Base-by-base conservation (phyloP, 371 early-diverging fungal genomes). In the Mucor irregularis region DNA sequence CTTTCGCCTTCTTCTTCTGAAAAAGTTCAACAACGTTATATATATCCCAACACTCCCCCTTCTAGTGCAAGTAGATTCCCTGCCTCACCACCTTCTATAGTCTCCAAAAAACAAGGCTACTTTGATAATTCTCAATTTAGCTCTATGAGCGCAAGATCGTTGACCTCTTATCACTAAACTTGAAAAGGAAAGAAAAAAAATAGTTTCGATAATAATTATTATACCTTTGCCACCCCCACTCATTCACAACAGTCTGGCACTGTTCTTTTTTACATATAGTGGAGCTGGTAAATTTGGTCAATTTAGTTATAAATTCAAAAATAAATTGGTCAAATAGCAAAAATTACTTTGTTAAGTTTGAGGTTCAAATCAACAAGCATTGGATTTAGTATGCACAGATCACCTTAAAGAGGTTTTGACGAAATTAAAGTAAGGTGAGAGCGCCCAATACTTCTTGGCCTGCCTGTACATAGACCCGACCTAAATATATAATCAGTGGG, bases 21-120 rank as follows among this genome's bases (percentile, higher is more conserved):
- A 39, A 38, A 51, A 51, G 26, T 24, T 17, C 39, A 39, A 38
- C 38, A 51, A 38, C 25, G 40, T 17, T 38, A 51, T 16, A 39
- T 38, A 11, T 49, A 35, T 28, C 25, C 35, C 14, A 21, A 21
- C 17, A 21, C 22, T 37, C 13, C 37, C 25, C 13, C 24, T 43
- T n/a, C n/a, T n/a, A n/a, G n/a, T n/a, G n/a, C n/a, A n/a, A n/a
- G n/a, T n/a, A 42, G 24, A 25, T 11, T 14, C 4, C 38, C 50
- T 26, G 16, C 25, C 2, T 34, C 35, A 10, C 49, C 35, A 9
- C 49, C 35, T 10, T 38, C 31, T 17, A 21, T 17, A 25, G 25
- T n/a, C n/a, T n/a, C n/a, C 22, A 51, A 39, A 39, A 51, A 51
- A 14, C 40, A 38, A 14, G 40, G 30, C 4, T 51, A 51, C 29